Conservation (phyloP, 2,329 filamentous ascomycete species). For the Plectosphaerella cucumerina region DNA sequence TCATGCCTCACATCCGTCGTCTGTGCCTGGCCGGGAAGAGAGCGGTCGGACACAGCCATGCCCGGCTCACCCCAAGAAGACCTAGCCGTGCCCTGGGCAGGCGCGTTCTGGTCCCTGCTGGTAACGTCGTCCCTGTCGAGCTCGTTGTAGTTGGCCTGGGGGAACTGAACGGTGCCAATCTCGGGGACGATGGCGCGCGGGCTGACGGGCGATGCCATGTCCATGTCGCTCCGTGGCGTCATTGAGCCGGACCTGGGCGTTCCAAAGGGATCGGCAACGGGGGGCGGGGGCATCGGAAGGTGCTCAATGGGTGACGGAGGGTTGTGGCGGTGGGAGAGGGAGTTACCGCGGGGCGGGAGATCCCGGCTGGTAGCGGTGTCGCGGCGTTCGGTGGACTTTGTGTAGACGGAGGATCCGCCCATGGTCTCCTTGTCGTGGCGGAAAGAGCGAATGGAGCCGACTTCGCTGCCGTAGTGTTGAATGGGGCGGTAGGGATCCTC, state of each 20-base stretch:
- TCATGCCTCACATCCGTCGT: not conserved
- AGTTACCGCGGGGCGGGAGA: conserved; percentile 37
- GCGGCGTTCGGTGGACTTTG: conserved; percentile 30
- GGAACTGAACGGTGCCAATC: conserved; percentile 26
- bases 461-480: conserved; percentile 50
- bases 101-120: conserved; percentile 12
- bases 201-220: conserved; percentile 8
- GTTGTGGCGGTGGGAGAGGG: conserved; percentile 14
- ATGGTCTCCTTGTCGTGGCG: conserved; percentile 31
- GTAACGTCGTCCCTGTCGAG: conserved; percentile 19
- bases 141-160: not conserved
- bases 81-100: conserved; percentile 21
- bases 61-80: not conserved
- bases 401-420: conserved; percentile 37
- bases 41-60: not conserved
- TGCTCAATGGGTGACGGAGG: not conserved
- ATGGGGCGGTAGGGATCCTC: conserved; percentile 81
- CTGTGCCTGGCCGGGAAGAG: not conserved
- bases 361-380: conserved; percentile 21
- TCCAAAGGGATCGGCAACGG: conserved; percentile 28
- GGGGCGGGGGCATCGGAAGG: conserved; percentile 33
- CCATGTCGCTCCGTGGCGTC: conserved; percentile 8
- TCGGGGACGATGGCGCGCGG: conserved; percentile 30
- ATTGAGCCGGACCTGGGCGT: conserved; percentile 21
- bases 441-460: conserved; percentile 51